Conservation (phyloP, 2,329 filamentous ascomycete genomes). For the Phialophora chinensis region DNA sequence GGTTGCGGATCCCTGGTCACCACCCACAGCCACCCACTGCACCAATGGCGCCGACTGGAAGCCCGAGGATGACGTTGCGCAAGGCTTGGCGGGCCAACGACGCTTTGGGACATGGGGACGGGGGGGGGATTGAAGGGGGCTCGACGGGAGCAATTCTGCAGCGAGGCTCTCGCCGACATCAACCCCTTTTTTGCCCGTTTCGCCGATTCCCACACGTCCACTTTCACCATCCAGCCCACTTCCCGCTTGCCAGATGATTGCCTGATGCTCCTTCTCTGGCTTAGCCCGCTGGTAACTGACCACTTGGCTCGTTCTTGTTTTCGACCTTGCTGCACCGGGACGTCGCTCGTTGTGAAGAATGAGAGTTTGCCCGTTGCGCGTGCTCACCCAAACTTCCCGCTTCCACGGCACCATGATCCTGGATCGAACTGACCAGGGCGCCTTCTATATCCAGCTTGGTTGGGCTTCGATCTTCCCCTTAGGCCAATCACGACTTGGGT, state of each 20-base stretch:
- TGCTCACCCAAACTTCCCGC: slow-evolving; percentile 9
- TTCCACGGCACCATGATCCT: slow-evolving; percentile 17
- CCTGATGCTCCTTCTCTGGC: not conserved
- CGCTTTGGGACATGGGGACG: not conserved
- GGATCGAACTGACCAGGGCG: not conserved
- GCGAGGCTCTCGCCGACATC: slow-evolving; percentile 8
- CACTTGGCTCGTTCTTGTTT: not conserved
- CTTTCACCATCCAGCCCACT: not conserved
- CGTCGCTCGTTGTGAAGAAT: not conserved
- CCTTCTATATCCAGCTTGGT: not conserved
- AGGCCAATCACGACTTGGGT: not conserved
- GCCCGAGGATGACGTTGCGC: slow-evolving; percentile 10
- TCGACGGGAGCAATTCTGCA: not conserved
- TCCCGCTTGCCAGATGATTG: slow-evolving; percentile 1
- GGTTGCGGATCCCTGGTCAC: slow-evolving; percentile 1
- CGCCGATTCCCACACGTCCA: not conserved
- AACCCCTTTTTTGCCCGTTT: slow-evolving; percentile 4
- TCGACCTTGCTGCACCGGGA: not conserved
- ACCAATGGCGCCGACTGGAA: not conserved
- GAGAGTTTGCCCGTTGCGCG: not conserved
- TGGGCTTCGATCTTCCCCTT: not conserved
- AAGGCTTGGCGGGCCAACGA: slow-evolving; percentile 13
- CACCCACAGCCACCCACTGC: not conserved
- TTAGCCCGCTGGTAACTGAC: not conserved
- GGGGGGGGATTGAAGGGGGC: not conserved